Evolutionary conservation across 108 stramenopile species (phyloP).

Genomic region (Pseudonitzschia pungens): DNA sequence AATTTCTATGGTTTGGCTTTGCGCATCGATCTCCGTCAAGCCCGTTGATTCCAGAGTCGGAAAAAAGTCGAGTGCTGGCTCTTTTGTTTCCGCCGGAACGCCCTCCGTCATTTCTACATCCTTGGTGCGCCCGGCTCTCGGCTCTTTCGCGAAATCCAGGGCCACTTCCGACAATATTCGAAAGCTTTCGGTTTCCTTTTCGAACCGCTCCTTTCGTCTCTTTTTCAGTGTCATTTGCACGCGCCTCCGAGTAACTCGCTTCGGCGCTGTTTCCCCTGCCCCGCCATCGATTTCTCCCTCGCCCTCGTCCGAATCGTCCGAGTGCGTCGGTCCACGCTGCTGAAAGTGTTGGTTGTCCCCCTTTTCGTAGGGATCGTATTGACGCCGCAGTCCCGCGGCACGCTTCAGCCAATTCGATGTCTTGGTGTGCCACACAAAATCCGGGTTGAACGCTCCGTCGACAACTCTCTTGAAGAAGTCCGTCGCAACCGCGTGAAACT

Average conservation of each 20-base stretch:
- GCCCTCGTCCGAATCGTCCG: slow-evolving; percentile 5
- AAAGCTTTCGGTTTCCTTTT: slow-evolving; percentile 23
- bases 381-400: slow-evolving; percentile 28
- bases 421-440: slow-evolving; percentile 14
- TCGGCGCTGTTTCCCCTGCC: background rate
- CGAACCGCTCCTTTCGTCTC: slow-evolving; percentile 17
- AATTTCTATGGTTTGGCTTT: too few relatives aligned
- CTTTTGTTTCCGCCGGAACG: background rate
- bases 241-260: slow-evolving; percentile 31
- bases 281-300: background rate
- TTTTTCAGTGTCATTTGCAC: slow-evolving; percentile 20
- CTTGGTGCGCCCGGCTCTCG: background rate
- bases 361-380: slow-evolving; percentile 20
- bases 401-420: slow-evolving; percentile 29
- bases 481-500: slow-evolving; percentile 25
- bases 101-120: slow-evolving; percentile 1
- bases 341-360: slow-evolving; percentile 1
- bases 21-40: background rate
- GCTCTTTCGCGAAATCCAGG: slow-evolving; percentile 12
- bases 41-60: slow-evolving; percentile 7
- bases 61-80: background rate
- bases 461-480: slow-evolving; percentile 21
- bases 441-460: background rate
- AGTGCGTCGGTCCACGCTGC: background rate
- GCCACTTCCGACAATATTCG: slow-evolving; percentile 17